A percentile compares a stretch with the other conserved stretches of the same genome.
These are phyloP conservation scores for Yarrowia phangngaensis DNA, from an alignment of 805 yeast species.

Conservation along the genomic window DNA sequence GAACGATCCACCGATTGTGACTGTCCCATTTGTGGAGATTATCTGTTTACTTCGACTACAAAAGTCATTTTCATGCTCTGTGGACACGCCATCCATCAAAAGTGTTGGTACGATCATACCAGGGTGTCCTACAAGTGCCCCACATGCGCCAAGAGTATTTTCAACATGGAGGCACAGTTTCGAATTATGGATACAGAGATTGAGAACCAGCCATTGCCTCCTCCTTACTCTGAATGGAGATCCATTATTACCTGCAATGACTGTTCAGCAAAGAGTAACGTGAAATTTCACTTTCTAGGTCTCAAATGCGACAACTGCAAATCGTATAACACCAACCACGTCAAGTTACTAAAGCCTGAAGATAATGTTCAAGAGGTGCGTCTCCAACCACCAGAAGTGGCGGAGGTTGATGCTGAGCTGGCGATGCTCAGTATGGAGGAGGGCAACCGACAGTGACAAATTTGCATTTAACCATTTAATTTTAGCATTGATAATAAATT, in stretches of 20 bases:
- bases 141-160: conserved; percentile 75
- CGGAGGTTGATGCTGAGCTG: conserved; percentile 14
- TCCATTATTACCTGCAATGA: conserved; percentile 71
- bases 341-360: conserved; percentile 65
- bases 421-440: conserved; percentile 3
- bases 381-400: conserved; percentile 2
- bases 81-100: conserved; percentile 90
- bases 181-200: conserved; percentile 83
- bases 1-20: conserved; percentile 84
- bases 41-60: conserved; percentile 73
- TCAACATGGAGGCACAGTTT: conserved; percentile 85
- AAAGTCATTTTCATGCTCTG: conserved; percentile 89
- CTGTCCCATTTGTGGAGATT: conserved; percentile 91
- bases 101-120: conserved; percentile 77
- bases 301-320: conserved; percentile 81
- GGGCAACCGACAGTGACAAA: not conserved
- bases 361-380: conserved; percentile 15
- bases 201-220: conserved; percentile 68
- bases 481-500: conserved; percentile 12
- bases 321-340: conserved; percentile 80
- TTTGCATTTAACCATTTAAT: conserved; percentile 19
- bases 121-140: conserved; percentile 88
- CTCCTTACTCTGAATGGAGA: conserved; percentile 72
- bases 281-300: conserved; percentile 78
- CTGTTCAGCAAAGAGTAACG: conserved; percentile 76